phyloP scores from a whole-genome alignment of 805 yeast species.

The Yamadazyma insecticola region DNA sequence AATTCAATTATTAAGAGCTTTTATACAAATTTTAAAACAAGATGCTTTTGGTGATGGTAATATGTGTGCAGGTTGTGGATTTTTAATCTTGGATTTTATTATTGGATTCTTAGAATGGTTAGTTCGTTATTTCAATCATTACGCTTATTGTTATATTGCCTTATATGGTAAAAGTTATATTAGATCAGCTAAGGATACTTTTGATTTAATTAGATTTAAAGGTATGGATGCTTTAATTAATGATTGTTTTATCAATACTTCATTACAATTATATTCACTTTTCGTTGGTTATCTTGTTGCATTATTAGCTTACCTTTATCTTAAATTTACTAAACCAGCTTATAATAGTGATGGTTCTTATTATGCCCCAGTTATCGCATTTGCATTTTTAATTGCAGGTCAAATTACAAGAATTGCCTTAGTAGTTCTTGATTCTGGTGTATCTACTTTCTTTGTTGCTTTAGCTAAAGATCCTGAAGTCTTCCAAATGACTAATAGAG shows the following conservation, averaged over 20 bases:
- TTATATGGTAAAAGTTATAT: conserved; percentile 79
- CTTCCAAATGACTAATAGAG: conserved; percentile 67
- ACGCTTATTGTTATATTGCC: conserved; percentile 84
- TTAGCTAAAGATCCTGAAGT: conserved; percentile 82
- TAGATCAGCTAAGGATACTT: conserved; percentile 75
- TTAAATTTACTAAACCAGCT: conserved; percentile 62
- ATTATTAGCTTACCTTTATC: conserved; percentile 59
- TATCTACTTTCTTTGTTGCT: conserved; percentile 79
- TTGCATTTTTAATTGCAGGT: conserved; percentile 64
- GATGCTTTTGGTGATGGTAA: conserved; percentile 50
- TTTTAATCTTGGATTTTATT: conserved; percentile 53
- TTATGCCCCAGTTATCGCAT: conserved; percentile 72
- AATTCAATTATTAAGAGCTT: conserved; percentile 60
- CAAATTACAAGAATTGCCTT: conserved; percentile 73
- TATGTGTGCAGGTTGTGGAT: conserved; percentile 47
- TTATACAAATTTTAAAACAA: conserved; percentile 48
- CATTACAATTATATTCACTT: conserved; percentile 70
- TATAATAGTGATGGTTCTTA: conserved; percentile 57
- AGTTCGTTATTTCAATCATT: conserved; percentile 81
- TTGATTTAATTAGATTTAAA: conserved; percentile 69
- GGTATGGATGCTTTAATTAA: conserved; percentile 84
- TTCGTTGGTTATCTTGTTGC: conserved; percentile 63
- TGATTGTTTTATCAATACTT: conserved; percentile 76
- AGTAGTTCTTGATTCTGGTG: conserved; percentile 75
- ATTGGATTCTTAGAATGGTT: conserved; percentile 71